phyloP scores from a whole-genome alignment of 345 rosid genomes.

The Gossypioides kirkii region DNA sequence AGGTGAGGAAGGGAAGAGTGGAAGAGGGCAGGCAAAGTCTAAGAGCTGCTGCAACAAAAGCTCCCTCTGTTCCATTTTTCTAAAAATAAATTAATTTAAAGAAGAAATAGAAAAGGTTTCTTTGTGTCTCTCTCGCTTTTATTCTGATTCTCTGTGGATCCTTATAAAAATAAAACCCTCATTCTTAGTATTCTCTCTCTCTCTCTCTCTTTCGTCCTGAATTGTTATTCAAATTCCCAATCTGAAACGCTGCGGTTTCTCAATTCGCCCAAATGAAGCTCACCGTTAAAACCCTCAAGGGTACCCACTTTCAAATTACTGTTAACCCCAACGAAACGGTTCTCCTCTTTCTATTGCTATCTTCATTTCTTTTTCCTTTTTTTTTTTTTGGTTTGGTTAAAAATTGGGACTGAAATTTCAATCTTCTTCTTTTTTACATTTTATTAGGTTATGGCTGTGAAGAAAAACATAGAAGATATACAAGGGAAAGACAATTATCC shows the following conservation, averaged over 20 bases:
- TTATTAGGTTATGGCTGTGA: conserved; percentile 81
- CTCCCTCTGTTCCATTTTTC: too few species aligned
- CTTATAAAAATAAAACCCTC: background rate
- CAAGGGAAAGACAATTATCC: conserved; percentile 96
- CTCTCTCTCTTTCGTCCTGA: background rate
- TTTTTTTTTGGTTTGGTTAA: background rate
- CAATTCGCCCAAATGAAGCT: conserved; percentile 65
- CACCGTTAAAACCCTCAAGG: conserved; percentile 93
- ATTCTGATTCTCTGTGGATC: too few species aligned
- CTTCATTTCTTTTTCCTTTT: background rate
- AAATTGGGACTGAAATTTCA: background rate
- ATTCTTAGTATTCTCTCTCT: background rate
- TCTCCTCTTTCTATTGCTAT: conserved; percentile 18
- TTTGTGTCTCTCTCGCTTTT: too few species aligned
- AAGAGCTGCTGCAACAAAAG: too few species aligned
- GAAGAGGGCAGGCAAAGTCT: too few species aligned
- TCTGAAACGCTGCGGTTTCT: background rate
- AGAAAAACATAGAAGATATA: conserved; percentile 91
- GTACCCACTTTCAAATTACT: conserved; percentile 90
- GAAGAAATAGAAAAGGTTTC: too few species aligned
- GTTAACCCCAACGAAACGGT: conserved; percentile 88
- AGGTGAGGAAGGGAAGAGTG: too few species aligned
- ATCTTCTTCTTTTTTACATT: background rate
- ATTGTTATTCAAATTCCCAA: background rate
- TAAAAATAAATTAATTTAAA: too few species aligned